Conservation (phyloP, 148 eudicot genomes). For the Chenopodium album region DNA sequence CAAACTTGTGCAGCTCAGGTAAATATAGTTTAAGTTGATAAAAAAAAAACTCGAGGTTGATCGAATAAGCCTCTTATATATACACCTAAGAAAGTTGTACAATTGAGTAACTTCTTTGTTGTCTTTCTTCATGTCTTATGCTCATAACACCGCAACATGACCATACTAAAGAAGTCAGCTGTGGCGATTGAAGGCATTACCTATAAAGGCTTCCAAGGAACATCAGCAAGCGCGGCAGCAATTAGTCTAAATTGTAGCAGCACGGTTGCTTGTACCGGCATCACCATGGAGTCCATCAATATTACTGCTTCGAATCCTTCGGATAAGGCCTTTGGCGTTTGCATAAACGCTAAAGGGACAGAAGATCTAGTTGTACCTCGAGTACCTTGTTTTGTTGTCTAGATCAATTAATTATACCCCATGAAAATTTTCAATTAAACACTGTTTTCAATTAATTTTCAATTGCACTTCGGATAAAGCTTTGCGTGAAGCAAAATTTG, state of each 20-base stretch:
- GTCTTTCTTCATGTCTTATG: no score
- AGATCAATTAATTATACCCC: no score
- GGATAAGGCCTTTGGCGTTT: not conserved
- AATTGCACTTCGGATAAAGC: no score
- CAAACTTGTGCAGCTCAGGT: not conserved
- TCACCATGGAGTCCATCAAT: not conserved
- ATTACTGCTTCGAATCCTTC: not conserved
- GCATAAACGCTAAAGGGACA: not conserved
- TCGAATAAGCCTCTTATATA: no score
- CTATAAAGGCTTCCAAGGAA: slow-evolving; percentile 13
- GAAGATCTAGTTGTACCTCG: slow-evolving; percentile 1
- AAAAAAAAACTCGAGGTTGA: no score
- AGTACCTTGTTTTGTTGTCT: not conserved
- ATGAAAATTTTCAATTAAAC: no score
- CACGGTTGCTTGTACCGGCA: not conserved
- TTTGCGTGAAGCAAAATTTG: no score
- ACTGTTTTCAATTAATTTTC: no score
- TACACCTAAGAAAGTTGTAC: no score
- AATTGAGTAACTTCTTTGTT: no score
- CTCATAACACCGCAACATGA: not conserved
- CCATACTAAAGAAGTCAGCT: not conserved
- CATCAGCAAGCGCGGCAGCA: slow-evolving; percentile 10
- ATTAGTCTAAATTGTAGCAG: slow-evolving; percentile 23
- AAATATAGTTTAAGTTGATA: not conserved
- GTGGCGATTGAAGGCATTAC: slow-evolving; percentile 2